Conservation (phyloP, 495 filamentous ascomycete genomes). For the Penicillium samsonianum region DNA sequence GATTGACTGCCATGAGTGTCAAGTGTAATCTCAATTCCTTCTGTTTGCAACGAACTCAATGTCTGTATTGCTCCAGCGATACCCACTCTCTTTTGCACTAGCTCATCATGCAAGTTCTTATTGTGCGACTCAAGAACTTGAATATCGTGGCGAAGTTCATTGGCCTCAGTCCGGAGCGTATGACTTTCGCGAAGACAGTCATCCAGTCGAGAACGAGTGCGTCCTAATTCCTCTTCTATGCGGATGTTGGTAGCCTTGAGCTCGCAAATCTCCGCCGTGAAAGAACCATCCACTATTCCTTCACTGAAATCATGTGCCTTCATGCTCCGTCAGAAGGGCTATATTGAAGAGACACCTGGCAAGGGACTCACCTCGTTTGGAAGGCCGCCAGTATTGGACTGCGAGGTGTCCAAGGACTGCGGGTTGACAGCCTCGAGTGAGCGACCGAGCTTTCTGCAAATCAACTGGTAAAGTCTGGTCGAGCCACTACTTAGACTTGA, state of each 20-base stretch:
- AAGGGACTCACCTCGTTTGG: not conserved
- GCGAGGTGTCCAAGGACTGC: not conserved
- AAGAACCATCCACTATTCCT: not conserved
- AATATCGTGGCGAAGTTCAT: too few species aligned
- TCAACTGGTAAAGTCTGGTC: not conserved
- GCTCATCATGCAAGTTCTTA: too few species aligned
- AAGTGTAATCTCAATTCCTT: too few species aligned
- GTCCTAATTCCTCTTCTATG: not conserved
- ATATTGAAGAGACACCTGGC: not conserved
- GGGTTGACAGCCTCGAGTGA: conserved; percentile 3
- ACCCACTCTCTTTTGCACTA: too few species aligned
- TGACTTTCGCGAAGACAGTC: too few species aligned
- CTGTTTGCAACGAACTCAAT: too few species aligned
- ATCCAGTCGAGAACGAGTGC: too few species aligned
- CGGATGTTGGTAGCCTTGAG: not conserved
- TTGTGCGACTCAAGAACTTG: too few species aligned
- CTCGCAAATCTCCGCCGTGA: not conserved
- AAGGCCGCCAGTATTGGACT: not conserved
- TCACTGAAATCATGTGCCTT: not conserved
- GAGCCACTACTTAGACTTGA: conserved; percentile 1
- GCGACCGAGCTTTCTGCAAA: not conserved
- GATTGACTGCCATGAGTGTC: too few species aligned
- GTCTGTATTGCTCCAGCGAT: too few species aligned
- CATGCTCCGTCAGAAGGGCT: not conserved
- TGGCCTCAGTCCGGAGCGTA: too few species aligned